Conservation (phyloP, 306 rosid genomes). For the Lathyrus aphaca region DNA sequence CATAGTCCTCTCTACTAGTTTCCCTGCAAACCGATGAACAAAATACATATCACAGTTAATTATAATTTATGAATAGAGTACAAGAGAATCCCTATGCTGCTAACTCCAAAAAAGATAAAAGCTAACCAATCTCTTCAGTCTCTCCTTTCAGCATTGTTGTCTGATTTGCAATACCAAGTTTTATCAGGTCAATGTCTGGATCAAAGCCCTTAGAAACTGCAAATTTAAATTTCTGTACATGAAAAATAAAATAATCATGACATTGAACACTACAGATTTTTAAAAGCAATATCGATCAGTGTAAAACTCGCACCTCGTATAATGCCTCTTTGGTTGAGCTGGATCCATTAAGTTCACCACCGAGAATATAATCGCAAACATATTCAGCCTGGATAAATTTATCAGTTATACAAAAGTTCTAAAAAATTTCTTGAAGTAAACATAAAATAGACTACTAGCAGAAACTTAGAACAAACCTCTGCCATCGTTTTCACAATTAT, state of each 20-base stretch:
- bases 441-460: constrained; percentile 23
- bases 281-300: constrained; percentile 17
- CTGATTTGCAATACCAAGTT: constrained; percentile 92
- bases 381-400: constrained; percentile 71
- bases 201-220: constrained; percentile 85
- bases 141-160: constrained; percentile 99
- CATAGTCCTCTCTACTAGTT: constrained; percentile 78
- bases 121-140: constrained; percentile 94
- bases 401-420: constrained; percentile 9
- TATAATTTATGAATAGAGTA: constrained; percentile 6
- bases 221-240: constrained; percentile 80
- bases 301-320: constrained; percentile 58
- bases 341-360: constrained; percentile 85
- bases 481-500: constrained; percentile 82
- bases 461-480: constrained; percentile 63
- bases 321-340: constrained; percentile 87
- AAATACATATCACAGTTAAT: constrained; percentile 30
- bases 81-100: background rate
- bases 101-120: background rate
- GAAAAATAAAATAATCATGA: constrained; percentile 33
- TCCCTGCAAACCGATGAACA: constrained; percentile 57
- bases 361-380: constrained; percentile 91
- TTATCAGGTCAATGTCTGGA: constrained; percentile 73
- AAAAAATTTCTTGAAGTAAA: constrained; percentile 5
- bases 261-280: background rate